Evolutionary conservation across 2,329 filamentous ascomycete species (phyloP), one percentile per base, ranked within the genome.

Genomic region (Apiospora hydei): DNA sequence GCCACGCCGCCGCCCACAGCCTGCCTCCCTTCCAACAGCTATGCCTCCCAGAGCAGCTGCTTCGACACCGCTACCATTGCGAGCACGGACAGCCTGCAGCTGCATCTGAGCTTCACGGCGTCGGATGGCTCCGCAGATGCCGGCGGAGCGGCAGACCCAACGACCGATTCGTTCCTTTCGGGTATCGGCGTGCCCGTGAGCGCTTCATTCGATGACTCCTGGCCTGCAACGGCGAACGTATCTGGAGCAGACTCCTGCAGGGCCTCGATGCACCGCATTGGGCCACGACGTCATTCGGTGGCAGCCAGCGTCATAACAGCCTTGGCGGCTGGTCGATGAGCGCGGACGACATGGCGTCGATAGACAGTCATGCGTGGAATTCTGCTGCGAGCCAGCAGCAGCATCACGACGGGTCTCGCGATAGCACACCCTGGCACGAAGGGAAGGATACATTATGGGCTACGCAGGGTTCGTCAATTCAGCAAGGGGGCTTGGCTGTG

Each of bases 1-100:
- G 85, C 85, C 41, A 90, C 89, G 7, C 88, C 89, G 34, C 88
- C 88, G 4, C 88, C 87, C 5, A 88, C 86, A 2, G 88, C 87
- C 1, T 84, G 84, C 1, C 79, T 90, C 18, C 84, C 86, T 34
- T 82, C 83, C 49, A 88, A 87, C 75, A 88, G 87, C 75, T 82
- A 84, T 49, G 77, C 30, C 57, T 77, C 81, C 21, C 83, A 83
- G 72, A 76, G 72, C 68, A 47, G 41, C 24, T 88, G 66, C 18
- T 88, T 88, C 76, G 85, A 87, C 71, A 74, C 71, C 26, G 69
- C 71, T 5, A 71, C 72, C 71, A 47, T 75, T 70, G 74, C 74
- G 75, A 70, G 73, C 71, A 75, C 75, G 8, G 75, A 75, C 51
- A 75, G 74, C 41, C 73, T 79, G 2, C 77, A 79, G 30, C 79